phyloP scores from a whole-genome alignment of 805 yeast genomes.

The Sugiyamaella marilandica region DNA sequence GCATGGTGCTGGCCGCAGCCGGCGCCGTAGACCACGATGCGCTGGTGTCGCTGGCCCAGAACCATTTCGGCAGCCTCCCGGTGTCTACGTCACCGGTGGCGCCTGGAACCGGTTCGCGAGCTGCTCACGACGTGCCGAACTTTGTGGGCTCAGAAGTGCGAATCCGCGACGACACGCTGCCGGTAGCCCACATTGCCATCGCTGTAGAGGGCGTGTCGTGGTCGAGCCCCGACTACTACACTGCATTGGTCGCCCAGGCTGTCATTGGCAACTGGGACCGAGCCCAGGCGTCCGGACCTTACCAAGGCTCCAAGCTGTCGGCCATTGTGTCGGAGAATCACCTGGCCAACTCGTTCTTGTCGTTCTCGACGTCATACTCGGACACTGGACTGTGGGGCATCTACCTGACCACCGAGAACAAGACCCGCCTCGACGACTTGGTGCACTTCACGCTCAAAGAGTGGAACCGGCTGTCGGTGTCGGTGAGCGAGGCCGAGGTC shows the following conservation, averaged over 20 bases:
- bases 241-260: slow-evolving; percentile 94
- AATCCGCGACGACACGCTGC: slow-evolving; percentile 74
- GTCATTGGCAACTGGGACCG: slow-evolving; percentile 98
- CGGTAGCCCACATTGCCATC: slow-evolving; percentile 85
- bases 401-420: slow-evolving; percentile 79
- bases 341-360: slow-evolving; percentile 91
- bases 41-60: slow-evolving; percentile 69
- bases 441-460: slow-evolving; percentile 74
- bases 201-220: slow-evolving; percentile 98
- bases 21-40: slow-evolving; percentile 90
- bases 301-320: slow-evolving; percentile 82
- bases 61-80: slow-evolving; percentile 54
- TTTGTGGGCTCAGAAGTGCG: slow-evolving; percentile 85
- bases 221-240: slow-evolving; percentile 93
- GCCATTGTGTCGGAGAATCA: slow-evolving; percentile 54
- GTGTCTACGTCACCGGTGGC: slow-evolving; percentile 53
- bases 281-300: slow-evolving; percentile 75
- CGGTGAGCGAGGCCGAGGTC: slow-evolving; percentile 81
- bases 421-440: slow-evolving; percentile 58
- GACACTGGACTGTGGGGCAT: slow-evolving; percentile 99
- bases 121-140: slow-evolving; percentile 62
- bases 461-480: slow-evolving; percentile 81
- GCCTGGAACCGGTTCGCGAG: slow-evolving; percentile 61
- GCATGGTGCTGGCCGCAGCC: slow-evolving; percentile 95
- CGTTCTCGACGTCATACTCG: slow-evolving; percentile 93